Conservation (phyloP, 441 rosid species). For the Syzygium syzygioides region DNA sequence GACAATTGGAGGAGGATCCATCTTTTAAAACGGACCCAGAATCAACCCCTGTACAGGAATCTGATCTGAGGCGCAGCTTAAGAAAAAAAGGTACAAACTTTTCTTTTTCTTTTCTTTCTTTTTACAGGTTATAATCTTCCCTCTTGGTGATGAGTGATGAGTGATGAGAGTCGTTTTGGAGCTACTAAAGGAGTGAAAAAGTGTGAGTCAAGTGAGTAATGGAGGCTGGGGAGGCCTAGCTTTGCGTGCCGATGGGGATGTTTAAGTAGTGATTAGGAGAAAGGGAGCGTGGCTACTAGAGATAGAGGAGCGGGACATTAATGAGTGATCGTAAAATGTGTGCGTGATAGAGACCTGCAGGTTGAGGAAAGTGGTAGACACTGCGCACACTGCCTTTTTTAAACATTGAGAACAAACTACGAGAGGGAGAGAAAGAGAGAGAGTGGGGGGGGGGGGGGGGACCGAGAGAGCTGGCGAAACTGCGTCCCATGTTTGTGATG, state of each 20-base stretch:
- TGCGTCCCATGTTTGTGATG: not conserved
- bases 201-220: not conserved
- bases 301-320: not conserved
- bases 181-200: not conserved
- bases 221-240: not conserved
- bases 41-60: not conserved
- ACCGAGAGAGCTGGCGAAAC: not conserved
- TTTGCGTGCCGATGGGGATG: not conserved
- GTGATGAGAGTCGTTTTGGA: not conserved
- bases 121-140: not conserved
- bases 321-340: not conserved
- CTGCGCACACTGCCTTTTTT: not conserved
- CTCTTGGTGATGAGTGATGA: not conserved
- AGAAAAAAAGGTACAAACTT: not conserved
- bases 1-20: slow-evolving; percentile 14
- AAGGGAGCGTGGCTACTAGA: not conserved
- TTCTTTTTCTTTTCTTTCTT: not conserved
- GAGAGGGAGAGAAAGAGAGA: not conserved
- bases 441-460: not conserved
- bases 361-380: not conserved
- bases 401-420: not conserved
- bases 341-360: not conserved
- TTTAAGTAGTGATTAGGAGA: not conserved
- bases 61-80: not conserved
- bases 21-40: not conserved